phyloP scores from a whole-genome alignment of 805 yeast species.

The Allodekkera sacchari region DNA sequence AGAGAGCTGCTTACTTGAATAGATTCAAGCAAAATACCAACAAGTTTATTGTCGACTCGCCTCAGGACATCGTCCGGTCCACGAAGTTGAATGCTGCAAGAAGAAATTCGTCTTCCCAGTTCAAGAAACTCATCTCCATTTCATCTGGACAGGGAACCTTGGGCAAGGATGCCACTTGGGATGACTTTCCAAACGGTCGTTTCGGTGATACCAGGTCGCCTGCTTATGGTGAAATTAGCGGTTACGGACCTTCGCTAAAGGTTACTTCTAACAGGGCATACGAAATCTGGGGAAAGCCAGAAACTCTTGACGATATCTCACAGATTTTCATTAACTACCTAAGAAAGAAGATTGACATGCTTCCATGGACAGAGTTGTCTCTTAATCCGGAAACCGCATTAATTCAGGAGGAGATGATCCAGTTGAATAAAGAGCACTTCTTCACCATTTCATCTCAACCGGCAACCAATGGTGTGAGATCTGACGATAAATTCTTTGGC shows the following conservation, averaged over 20 bases:
- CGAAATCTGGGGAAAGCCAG: constrained; percentile 77
- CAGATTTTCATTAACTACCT: constrained; percentile 64
- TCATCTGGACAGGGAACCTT: constrained; percentile 77
- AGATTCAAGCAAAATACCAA: constrained; percentile 24
- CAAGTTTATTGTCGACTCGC: constrained; percentile 21
- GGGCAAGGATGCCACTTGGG: constrained; percentile 94
- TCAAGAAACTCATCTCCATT: constrained; percentile 61
- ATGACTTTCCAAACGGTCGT: constrained; percentile 93
- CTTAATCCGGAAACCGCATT: constrained; percentile 84
- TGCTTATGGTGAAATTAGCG: constrained; percentile 96
- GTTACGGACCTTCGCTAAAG: constrained; percentile 89
- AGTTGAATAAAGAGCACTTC: constrained; percentile 63
- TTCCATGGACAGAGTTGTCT: constrained; percentile 91
- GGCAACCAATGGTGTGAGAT: constrained; percentile 69
- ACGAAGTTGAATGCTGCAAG: constrained; percentile 9
- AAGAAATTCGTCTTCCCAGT: constrained; percentile 25
- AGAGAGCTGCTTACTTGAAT: constrained; percentile 27
- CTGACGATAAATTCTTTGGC: constrained; percentile 84
- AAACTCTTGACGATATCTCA: constrained; percentile 47
- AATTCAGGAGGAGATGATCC: constrained; percentile 84
- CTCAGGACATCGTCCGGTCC: constrained; percentile 7
- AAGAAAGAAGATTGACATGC: constrained; percentile 61
- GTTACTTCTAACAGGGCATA: constrained; percentile 59
- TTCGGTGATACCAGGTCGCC: constrained; percentile 94
- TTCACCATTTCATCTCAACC: constrained; percentile 96